phyloP scores from a whole-genome alignment of 2,329 filamentous ascomycete genomes.

The Cercospora sp. region DNA sequence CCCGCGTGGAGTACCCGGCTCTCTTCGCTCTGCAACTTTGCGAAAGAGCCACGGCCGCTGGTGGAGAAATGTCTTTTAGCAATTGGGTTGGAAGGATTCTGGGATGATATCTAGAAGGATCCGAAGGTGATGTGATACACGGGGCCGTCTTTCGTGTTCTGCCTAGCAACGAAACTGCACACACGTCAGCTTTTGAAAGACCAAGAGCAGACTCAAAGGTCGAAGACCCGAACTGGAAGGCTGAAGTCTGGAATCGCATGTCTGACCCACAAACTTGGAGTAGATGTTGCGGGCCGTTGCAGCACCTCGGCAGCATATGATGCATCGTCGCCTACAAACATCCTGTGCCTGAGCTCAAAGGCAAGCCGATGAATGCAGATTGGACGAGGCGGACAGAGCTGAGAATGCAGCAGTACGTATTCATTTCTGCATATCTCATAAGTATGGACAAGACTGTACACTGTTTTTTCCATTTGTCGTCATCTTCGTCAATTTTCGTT shows the following conservation, averaged over 20 bases:
- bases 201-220: background rate
- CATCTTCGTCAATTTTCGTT: background rate
- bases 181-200: background rate
- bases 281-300: background rate
- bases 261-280: background rate
- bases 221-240: background rate
- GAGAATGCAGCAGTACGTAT: background rate
- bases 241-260: background rate
- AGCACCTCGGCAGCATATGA: background rate
- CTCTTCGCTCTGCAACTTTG: background rate
- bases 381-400: background rate
- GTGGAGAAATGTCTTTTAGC: background rate
- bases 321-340: background rate
- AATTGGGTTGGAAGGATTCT: background rate
- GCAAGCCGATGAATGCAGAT: background rate
- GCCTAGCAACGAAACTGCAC: background rate
- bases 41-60: background rate
- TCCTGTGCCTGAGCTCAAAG: background rate
- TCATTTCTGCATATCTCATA: background rate
- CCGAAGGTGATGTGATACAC: background rate
- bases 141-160: background rate
- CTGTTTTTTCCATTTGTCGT: background rate
- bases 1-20: background rate
- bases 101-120: background rate
- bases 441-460: constrained; percentile 6